Percentiles rank a stretch among this genome's conserved stretches.
These are phyloP conservation scores for Pelargonium citronellum DNA, from an alignment of 441 rosid genomes.

Conservation along the genomic window DNA sequence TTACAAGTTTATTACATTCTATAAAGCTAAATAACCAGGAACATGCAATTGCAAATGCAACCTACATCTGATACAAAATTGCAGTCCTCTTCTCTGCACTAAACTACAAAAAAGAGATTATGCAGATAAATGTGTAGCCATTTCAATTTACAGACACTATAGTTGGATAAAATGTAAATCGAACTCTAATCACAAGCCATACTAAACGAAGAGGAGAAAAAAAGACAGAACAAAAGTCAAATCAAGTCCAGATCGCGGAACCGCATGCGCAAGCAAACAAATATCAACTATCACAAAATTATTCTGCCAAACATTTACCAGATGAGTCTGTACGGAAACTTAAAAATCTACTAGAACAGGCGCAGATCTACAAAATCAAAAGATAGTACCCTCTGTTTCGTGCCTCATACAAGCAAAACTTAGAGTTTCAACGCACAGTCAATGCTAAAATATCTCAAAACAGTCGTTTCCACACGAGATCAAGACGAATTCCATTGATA, in stretches of 20 bases:
- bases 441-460: too few species aligned
- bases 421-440: not conserved
- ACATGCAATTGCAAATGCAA: not conserved
- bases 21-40: not conserved
- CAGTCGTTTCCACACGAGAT: not conserved
- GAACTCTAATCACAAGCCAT: not conserved
- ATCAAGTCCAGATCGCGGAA: not conserved
- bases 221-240: not conserved
- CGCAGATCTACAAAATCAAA: not conserved
- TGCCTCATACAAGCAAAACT: not conserved
- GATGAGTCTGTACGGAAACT: not conserved
- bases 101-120: too few species aligned
- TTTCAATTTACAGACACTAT: not conserved
- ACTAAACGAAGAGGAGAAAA: not conserved
- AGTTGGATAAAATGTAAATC: not conserved
- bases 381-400: not conserved
- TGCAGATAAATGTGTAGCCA: not conserved
- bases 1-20: not conserved
- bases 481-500: not conserved
- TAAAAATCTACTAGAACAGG: not conserved
- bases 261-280: not conserved
- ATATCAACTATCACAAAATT: not conserved
- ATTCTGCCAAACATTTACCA: not conserved
- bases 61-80: too few species aligned
- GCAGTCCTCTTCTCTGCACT: too few species aligned